phyloP scores from a whole-genome alignment of 768 basidiomycete species.

The Termitomyces sp. region DNA sequence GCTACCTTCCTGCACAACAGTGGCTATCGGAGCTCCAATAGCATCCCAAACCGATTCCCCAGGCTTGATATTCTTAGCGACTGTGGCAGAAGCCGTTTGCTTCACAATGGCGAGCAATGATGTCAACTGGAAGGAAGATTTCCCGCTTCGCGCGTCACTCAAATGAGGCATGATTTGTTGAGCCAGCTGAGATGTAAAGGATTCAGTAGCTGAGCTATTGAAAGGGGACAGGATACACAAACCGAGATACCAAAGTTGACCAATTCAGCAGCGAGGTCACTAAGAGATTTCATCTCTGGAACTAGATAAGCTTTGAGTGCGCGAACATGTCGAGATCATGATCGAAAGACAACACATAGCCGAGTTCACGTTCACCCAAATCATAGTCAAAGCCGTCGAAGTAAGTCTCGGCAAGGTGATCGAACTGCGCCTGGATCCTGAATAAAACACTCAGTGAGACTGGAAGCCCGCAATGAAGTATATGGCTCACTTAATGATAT shows the following conservation, averaged over 20 bases:
- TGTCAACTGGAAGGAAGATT: constrained; percentile 73
- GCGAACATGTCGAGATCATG: constrained; percentile 89
- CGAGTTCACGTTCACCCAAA: constrained; percentile 86
- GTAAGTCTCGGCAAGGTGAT: constrained; percentile 87
- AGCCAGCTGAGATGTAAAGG: constrained; percentile 59
- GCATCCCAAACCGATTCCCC: constrained; percentile 76
- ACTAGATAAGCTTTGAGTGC: constrained; percentile 73
- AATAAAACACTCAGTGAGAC: constrained; percentile 2
- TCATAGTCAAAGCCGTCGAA: constrained; percentile 84
- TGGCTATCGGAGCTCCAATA: constrained; percentile 64
- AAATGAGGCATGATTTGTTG: constrained; percentile 87
- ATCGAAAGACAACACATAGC: constrained; percentile 79
- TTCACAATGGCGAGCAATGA: constrained; percentile 70
- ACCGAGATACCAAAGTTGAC: constrained; percentile 93
- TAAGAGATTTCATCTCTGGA: constrained; percentile 70
- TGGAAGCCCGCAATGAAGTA: constrained; percentile 10
- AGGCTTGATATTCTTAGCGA: constrained; percentile 64
- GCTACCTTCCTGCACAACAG: constrained; percentile 69
- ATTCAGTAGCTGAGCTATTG: background rate
- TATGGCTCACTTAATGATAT: constrained; percentile 75
- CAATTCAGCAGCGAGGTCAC: constrained; percentile 72
- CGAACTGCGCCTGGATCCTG: constrained; percentile 91
- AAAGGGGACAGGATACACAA: constrained; percentile 21
- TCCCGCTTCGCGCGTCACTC: constrained; percentile 75
- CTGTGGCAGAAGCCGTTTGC: constrained; percentile 70